Conservation (phyloP, 2,329 filamentous ascomycete species). For the Geosmithia flava region DNA sequence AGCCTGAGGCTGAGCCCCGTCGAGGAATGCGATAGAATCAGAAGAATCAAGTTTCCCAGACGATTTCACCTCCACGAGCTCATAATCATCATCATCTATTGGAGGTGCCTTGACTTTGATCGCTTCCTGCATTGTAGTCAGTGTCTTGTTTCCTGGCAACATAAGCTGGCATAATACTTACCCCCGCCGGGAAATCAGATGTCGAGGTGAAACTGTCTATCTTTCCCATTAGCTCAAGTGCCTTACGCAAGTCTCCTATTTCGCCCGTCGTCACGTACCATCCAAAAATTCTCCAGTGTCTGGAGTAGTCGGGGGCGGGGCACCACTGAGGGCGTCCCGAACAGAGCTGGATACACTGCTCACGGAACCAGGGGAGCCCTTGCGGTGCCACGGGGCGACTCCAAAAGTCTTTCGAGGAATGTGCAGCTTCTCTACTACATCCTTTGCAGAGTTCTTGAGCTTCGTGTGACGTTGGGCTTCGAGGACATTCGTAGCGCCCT, state of each 20-base stretch:
- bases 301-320: constrained; percentile 10
- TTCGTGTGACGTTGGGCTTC: constrained; percentile 6
- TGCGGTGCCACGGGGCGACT: constrained; percentile 26
- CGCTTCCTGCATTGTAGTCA: not conserved
- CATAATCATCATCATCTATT: not conserved
- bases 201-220: not conserved
- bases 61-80: not conserved
- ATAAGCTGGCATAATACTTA: not conserved
- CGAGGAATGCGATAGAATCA: not conserved
- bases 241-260: not conserved
- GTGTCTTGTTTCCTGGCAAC: not conserved
- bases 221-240: not conserved
- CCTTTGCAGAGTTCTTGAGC: constrained; percentile 18
- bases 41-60: not conserved
- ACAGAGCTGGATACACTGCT: constrained; percentile 28
- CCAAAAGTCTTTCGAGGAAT: constrained; percentile 24
- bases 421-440: constrained; percentile 5
- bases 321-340: constrained; percentile 22
- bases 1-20: not conserved
- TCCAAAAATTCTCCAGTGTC: not conserved
- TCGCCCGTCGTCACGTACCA: not conserved
- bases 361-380: constrained; percentile 21
- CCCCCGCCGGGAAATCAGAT: not conserved
- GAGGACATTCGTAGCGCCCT: not conserved
- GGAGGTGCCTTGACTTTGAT: not conserved